Evolutionary conservation across 2,329 filamentous ascomycete species (phyloP), one percentile per base, ranked within the genome.

Genomic region (Colletotrichum destructivum): DNA sequence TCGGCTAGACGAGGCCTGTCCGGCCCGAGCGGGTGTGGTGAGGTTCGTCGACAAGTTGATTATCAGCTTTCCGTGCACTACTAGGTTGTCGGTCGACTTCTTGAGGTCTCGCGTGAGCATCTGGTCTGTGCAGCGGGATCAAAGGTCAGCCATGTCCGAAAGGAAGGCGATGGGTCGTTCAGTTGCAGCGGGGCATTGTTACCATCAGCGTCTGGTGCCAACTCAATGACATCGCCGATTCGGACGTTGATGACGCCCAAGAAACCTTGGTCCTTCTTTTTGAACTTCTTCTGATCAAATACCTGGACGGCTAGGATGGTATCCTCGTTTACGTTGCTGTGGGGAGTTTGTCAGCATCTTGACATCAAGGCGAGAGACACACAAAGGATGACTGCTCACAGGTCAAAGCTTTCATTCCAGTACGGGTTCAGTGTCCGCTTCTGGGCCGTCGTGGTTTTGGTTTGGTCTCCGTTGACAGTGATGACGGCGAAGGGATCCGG

Each of bases 251-350:
- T 98, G 66, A 99, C 96, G 69, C 96, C 96, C 8, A 99, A 88
- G 80, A 99, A 99, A 11, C 96, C 96, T 82, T 99, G 96, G 78
- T 99, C 96, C 94, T 98, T 99, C 90, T 99, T 99, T 88, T 99
- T 99, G 86, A 99, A 99, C 86, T 99, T 99, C 87, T 98, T 98
- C 84, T 99, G 96, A 83, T 99, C 96, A 81, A 99, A 99, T 66
- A 99, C 98, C 81, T 99, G 96, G 57, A 99, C 95, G 9, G 96
- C 96, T 59, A 99, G 88, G 79, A 99, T 98, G 82, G 95, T 97
- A 79, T 98, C 96, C 81, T 99, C 96, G 73, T 92, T 96, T 72
- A 94, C 96, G 81, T 90, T 90, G 87, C 96, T 98, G 81, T 70
- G 9, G 35, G 35, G 8, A 38, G 68, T 67, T 55, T 62, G 69